Conservation (phyloP, 1,284 basidiomycete species). For the Rhodotorula sp. region DNA sequence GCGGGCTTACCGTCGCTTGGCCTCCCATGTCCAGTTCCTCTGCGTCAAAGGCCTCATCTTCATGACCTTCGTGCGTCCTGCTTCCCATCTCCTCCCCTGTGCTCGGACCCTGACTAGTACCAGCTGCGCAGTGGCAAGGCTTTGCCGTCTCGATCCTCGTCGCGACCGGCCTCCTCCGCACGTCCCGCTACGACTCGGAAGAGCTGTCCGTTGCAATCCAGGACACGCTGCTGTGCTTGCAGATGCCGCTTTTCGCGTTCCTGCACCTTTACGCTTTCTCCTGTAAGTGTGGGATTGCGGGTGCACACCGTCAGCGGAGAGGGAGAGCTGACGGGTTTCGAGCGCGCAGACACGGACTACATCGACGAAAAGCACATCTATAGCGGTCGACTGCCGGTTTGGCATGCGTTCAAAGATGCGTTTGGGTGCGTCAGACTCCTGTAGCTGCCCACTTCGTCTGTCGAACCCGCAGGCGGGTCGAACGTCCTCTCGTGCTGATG, state of each 20-base stretch:
- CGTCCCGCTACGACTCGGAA: slow-evolving; percentile 83
- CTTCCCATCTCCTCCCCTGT: not conserved
- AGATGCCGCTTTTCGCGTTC: slow-evolving; percentile 97
- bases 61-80: slow-evolving; percentile 74
- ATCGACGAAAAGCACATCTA: slow-evolving; percentile 62
- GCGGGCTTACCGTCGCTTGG: not conserved
- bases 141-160: slow-evolving; percentile 84
- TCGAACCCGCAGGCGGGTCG: too few relatives aligned
- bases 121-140: slow-evolving; percentile 80
- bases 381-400: slow-evolving; percentile 81
- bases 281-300: not conserved
- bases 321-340: slow-evolving; percentile 42
- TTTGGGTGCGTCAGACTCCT: slow-evolving; percentile 23
- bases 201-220: slow-evolving; percentile 86
- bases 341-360: slow-evolving; percentile 65
- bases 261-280: slow-evolving; percentile 63
- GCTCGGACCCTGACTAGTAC: too few relatives aligned
- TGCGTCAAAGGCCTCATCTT: slow-evolving; percentile 92
- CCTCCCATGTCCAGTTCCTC: slow-evolving; percentile 70
- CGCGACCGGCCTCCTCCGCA: slow-evolving; percentile 69
- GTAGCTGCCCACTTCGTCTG: not conserved
- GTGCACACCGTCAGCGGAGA: not conserved
- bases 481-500: not conserved
- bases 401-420: slow-evolving; percentile 75
- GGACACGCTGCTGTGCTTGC: slow-evolving; percentile 86